Conservation (phyloP, 108 stramenopile genomes). For the Skeletonema menzelii region DNA sequence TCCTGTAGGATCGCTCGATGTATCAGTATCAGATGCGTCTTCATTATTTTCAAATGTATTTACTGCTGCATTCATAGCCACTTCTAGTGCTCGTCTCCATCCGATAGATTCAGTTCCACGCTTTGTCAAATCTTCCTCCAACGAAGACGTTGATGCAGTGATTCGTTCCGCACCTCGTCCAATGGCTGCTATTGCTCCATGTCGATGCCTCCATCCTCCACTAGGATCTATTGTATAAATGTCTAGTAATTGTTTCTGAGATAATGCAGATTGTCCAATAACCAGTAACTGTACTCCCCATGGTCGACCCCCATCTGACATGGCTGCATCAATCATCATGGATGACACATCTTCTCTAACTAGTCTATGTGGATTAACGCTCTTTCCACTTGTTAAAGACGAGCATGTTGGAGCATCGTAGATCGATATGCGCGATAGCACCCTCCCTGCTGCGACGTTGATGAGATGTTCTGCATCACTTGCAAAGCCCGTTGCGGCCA, state of each 20-base stretch:
- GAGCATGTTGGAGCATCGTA: constrained; percentile 24
- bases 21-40: background rate
- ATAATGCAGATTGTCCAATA: constrained; percentile 27
- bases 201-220: constrained; percentile 42
- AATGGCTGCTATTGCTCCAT: constrained; percentile 31
- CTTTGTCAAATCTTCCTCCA: background rate
- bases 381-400: constrained; percentile 8
- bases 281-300: constrained; percentile 45
- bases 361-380: constrained; percentile 44
- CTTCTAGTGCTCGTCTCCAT: constrained; percentile 47
- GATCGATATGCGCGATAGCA: constrained; percentile 35
- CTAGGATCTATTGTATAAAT: constrained; percentile 52
- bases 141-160: constrained; percentile 2
- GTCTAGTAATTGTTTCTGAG: constrained; percentile 23
- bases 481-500: constrained; percentile 45
- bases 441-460: constrained; percentile 29
- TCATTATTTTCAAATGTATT: constrained; percentile 26
- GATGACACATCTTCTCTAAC: constrained; percentile 43
- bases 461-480: constrained; percentile 44
- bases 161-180: constrained; percentile 43
- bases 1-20: background rate
- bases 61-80: constrained; percentile 43
- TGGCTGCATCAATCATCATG: constrained; percentile 35
- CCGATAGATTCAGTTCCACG: background rate
- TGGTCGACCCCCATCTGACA: constrained; percentile 38